Evolutionary conservation across 371 early-diverging fungal species (phyloP).

Genomic region (Rhizopus delemar): DNA sequence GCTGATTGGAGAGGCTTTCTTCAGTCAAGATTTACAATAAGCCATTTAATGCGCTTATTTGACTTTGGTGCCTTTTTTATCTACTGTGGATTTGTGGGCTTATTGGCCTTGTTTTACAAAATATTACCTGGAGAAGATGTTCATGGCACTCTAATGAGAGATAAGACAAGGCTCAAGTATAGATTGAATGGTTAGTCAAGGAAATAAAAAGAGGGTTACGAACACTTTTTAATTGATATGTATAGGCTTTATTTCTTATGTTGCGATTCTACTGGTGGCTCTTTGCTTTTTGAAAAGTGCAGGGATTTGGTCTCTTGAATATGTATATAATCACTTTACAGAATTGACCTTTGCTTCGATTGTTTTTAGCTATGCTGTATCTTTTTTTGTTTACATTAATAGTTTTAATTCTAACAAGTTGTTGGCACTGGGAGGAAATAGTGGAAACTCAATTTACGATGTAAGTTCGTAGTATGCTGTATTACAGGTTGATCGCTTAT

Average conservation of each 20-base stretch:
- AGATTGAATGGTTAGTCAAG: conserved; percentile 67
- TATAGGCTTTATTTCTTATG: conserved; percentile 49
- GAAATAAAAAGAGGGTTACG: not conserved
- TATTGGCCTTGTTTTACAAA: conserved; percentile 65
- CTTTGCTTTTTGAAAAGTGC: conserved; percentile 29
- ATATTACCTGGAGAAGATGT: conserved; percentile 67
- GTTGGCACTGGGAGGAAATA: conserved; percentile 87
- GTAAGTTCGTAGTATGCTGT: too few relatives aligned
- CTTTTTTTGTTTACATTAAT: conserved; percentile 70
- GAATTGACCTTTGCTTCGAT: conserved; percentile 70
- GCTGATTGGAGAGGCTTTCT: conserved; percentile 25
- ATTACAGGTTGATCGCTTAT: too few relatives aligned
- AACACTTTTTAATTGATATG: not conserved
- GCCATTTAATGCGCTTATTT: conserved; percentile 29
- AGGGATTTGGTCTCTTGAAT: conserved; percentile 51
- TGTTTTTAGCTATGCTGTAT: conserved; percentile 64
- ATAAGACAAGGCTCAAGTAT: conserved; percentile 68
- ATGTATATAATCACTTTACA: conserved; percentile 76
- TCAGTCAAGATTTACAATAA: conserved; percentile 11
- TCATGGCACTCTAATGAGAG: conserved; percentile 70
- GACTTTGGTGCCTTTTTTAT: conserved; percentile 57
- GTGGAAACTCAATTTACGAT: conserved; percentile 85
- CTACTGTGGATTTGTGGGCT: conserved; percentile 68
- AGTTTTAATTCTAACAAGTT: conserved; percentile 73
- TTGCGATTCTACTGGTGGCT: conserved; percentile 57